Base-by-base conservation (phyloP, 179 eudicot species). In the Pouteria campechiana region DNA sequence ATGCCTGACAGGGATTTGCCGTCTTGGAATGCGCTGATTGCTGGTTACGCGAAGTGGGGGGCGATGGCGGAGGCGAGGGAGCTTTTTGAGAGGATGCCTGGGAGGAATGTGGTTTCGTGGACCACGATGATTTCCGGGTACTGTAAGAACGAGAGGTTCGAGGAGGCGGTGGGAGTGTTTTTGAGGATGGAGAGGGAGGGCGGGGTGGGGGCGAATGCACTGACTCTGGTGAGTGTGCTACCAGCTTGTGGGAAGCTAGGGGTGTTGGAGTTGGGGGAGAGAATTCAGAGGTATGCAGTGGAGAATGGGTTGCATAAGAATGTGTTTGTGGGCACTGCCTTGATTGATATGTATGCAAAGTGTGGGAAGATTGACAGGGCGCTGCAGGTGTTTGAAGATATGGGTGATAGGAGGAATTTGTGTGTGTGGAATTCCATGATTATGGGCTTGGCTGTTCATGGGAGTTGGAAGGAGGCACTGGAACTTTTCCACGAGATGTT, bases 161-260 rank as follows among this genome's bases (percentile, higher is more conserved):
- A 8, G 42, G 46, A 76, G 44, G 75, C 90, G 8, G 41, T 80
- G 45, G 52, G 55, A 18, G 32, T 57, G 63, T 80, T 59, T 52
- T 59, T 63, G 68, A 43, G 54, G 27, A 73, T 80, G 84, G 84
- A 70, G 70, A 60, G 68, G 52, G 67, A 52, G 14, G 50, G 22
- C 25, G 68, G 44, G 9, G 44, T 69, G 25, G 48, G 14, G 55
- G 80, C 83, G 40, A 80, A 80, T 58, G 81, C 70, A 46, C 76
- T 80, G 35, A 80, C 76, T 5, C 18, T 80, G 15, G 68, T 74
- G 30, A 73, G 89, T 51, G 83, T 73, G 31, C 75, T 80, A 52
- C 89, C 89, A 0, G 83, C 89, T 48, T 76, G 83, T 52, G 81
- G 84, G 8, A 76, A 77, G 52, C 78, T 76, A 35, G 90, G 90